These are phyloP conservation scores for Phytopythium montanum DNA, from an alignment of 352 stramenopile genomes.

Conservation along the genomic window DNA sequence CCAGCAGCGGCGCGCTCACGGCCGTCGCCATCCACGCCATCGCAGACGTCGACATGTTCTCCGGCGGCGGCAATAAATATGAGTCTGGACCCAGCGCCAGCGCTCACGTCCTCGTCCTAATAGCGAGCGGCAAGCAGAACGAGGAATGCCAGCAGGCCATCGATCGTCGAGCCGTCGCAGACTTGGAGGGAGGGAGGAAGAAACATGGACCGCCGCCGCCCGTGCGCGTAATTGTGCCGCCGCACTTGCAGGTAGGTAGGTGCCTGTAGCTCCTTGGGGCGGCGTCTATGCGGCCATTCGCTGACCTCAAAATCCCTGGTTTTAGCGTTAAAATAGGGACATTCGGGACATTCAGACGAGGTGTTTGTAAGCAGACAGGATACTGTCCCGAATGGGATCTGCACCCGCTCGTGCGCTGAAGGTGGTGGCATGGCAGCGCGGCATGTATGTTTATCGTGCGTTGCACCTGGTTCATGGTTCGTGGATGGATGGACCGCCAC, in stretches of 20 bases:
- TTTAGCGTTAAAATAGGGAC: conserved; percentile 1
- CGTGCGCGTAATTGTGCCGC: conserved; percentile 4
- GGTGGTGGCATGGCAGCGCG: too few relatives aligned
- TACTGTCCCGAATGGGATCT: background rate
- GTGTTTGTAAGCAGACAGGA: background rate
- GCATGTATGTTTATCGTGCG: too few relatives aligned
- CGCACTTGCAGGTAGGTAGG: background rate
- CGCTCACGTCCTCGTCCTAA: background rate
- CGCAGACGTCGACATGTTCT: conserved; percentile 21
- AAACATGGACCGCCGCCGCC: background rate
- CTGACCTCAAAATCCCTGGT: background rate
- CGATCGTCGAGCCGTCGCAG: too few relatives aligned
- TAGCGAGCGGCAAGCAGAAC: background rate
- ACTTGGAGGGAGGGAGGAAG: background rate
- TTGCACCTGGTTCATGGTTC: too few relatives aligned
- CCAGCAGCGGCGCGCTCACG: conserved; percentile 21
- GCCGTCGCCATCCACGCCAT: conserved; percentile 31
- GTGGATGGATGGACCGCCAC: too few relatives aligned
- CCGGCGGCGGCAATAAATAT: background rate
- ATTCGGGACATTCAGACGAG: background rate
- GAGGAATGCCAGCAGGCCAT: background rate
- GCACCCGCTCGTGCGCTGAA: background rate
- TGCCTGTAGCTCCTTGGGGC: too few relatives aligned
- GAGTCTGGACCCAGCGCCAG: background rate
- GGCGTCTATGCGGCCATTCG: conserved; percentile 9